These are phyloP conservation scores for Aspergillus tamarii DNA, from an alignment of 2,329 filamentous ascomycete genomes.

Conservation along the genomic window DNA sequence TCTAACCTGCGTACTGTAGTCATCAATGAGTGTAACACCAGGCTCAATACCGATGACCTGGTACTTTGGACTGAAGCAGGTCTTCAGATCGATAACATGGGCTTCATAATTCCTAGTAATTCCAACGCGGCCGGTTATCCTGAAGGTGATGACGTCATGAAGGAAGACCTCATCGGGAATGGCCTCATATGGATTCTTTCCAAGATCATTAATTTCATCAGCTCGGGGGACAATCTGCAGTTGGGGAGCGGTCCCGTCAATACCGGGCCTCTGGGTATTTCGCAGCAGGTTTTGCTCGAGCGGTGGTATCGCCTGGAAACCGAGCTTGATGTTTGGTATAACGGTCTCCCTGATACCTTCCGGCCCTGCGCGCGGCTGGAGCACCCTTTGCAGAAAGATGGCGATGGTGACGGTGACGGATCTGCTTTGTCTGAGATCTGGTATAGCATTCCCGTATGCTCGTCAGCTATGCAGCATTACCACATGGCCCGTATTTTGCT, in stretches of 20 bases:
- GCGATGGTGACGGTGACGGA: constrained; percentile 35
- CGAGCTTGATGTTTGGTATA: constrained; percentile 63
- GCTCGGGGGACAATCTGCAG: constrained; percentile 56
- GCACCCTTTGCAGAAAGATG: constrained; percentile 25
- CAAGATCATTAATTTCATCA: constrained; percentile 68
- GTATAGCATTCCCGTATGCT: constrained; percentile 69
- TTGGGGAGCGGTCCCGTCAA: constrained; percentile 29
- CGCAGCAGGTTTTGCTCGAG: constrained; percentile 48
- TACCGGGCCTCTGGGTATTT: constrained; percentile 35
- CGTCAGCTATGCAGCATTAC: constrained; percentile 59
- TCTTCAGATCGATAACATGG: constrained; percentile 58
- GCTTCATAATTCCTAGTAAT: constrained; percentile 52
- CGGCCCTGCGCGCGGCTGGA: constrained; percentile 57
- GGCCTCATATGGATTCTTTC: constrained; percentile 67
- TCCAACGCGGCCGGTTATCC: constrained; percentile 34
- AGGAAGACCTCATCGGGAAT: constrained; percentile 67
- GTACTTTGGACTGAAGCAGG: constrained; percentile 67
- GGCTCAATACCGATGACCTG: constrained; percentile 65
- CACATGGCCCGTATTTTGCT: constrained; percentile 49
- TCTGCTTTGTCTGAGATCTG: constrained; percentile 60
- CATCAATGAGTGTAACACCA: constrained; percentile 63
- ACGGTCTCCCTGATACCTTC: constrained; percentile 63
- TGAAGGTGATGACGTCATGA: constrained; percentile 52
- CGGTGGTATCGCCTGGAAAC: constrained; percentile 56
- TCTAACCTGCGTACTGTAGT: constrained; percentile 29